These are phyloP conservation scores for Daldinia grandis DNA, from an alignment of 495 filamentous ascomycete genomes.

Conservation along the genomic window DNA sequence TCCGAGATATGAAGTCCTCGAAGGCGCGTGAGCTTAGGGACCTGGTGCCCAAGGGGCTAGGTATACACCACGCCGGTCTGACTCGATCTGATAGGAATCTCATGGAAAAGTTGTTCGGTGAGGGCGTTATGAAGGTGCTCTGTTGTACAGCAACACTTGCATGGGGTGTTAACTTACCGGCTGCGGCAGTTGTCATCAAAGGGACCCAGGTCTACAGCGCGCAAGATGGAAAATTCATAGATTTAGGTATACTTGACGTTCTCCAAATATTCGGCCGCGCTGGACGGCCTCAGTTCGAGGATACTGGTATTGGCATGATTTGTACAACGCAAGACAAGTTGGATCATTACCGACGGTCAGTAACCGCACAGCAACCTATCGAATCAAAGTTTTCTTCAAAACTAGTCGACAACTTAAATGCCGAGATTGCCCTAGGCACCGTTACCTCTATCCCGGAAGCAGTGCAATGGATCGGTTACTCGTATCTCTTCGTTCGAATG, in stretches of 20 bases:
- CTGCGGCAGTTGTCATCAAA: slow-evolving; percentile 97
- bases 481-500: slow-evolving; percentile 97
- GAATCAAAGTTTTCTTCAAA: slow-evolving; percentile 91
- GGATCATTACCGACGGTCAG: slow-evolving; percentile 88
- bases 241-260: slow-evolving; percentile 96
- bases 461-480: slow-evolving; percentile 97
- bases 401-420: slow-evolving; percentile 95
- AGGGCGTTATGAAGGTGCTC: slow-evolving; percentile 91
- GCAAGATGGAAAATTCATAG: slow-evolving; percentile 94
- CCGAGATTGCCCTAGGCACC: slow-evolving; percentile 91
- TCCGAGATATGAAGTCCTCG: slow-evolving; percentile 82
- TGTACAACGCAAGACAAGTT: slow-evolving; percentile 93
- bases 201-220: slow-evolving; percentile 97
- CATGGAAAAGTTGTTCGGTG: slow-evolving; percentile 86
- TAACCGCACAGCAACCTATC: slow-evolving; percentile 95
- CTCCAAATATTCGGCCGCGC: slow-evolving; percentile 98
- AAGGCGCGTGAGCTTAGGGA: slow-evolving; percentile 87
- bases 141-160: slow-evolving; percentile 98
- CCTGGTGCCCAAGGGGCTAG: slow-evolving; percentile 86
- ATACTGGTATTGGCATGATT: slow-evolving; percentile 95
- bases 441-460: slow-evolving; percentile 95
- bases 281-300: slow-evolving; percentile 95
- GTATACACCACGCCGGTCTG: slow-evolving; percentile 97
- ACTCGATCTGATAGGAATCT: slow-evolving; percentile 90
- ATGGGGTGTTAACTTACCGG: slow-evolving; percentile 99